These are phyloP conservation scores for Vigna hirtella DNA, from an alignment of 306 rosid species.

Conservation along the genomic window DNA sequence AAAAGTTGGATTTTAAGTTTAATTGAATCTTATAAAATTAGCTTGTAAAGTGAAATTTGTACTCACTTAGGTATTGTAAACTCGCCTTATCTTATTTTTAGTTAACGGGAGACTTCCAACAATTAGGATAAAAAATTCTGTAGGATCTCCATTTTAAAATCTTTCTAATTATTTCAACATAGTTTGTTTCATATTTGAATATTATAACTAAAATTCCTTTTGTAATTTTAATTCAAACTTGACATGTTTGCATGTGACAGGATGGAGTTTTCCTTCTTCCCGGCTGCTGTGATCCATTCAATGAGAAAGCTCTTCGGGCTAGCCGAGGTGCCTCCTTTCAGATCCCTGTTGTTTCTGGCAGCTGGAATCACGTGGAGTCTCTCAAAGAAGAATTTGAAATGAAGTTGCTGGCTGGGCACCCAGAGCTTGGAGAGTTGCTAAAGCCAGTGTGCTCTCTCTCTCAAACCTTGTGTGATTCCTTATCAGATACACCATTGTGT, in stretches of 20 bases:
- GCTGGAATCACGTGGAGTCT: constrained; percentile 72
- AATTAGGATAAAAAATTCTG: too few relatives aligned
- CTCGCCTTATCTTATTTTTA: too few relatives aligned
- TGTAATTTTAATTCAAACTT: neutral
- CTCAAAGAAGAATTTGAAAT: constrained; percentile 60
- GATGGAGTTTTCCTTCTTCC: constrained; percentile 88
- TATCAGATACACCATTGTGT: constrained; percentile 64
- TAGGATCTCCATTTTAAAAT: too few relatives aligned
- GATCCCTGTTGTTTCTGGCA: constrained; percentile 81
- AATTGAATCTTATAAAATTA: too few relatives aligned
- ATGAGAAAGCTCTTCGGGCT: constrained; percentile 94
- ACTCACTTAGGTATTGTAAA: too few relatives aligned
- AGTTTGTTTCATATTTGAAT: neutral
- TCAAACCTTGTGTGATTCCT: constrained; percentile 60
- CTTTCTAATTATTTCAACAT: too few relatives aligned
- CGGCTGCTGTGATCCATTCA: constrained; percentile 94
- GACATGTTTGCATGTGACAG: constrained; percentile 45
- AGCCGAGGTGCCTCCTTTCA: constrained; percentile 96
- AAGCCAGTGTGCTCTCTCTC: constrained; percentile 61
- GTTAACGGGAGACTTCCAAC: too few relatives aligned
- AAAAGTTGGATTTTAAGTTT: too few relatives aligned
- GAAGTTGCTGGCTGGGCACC: constrained; percentile 87
- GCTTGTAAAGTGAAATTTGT: too few relatives aligned
- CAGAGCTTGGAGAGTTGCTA: constrained; percentile 52
- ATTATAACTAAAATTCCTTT: neutral